Evolutionary conservation across 164 flowering plant genomes (phyloP).

Genomic region (Liriodendron chinense): DNA sequence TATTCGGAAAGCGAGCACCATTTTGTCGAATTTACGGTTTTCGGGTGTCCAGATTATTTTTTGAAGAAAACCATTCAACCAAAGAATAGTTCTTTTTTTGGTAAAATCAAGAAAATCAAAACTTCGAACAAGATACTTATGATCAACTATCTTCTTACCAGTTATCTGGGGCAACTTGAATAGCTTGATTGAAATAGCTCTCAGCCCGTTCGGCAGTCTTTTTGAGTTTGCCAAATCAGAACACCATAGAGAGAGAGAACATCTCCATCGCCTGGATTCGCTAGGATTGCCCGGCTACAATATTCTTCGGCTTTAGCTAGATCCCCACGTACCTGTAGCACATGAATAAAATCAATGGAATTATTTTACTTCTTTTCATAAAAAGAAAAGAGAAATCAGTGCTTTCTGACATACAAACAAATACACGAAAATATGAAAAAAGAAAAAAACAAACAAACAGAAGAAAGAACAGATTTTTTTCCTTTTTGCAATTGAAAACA

Average conservation of each 20-base stretch:
- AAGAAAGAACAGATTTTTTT: no score
- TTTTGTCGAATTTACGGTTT: no score
- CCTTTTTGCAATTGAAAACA: no score
- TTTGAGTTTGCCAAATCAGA: slow-evolving; percentile 65
- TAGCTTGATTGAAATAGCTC: slow-evolving; percentile 74
- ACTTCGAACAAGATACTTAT: background rate
- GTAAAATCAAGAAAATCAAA: background rate
- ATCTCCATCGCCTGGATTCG: slow-evolving; percentile 63
- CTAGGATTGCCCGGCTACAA: slow-evolving; percentile 74
- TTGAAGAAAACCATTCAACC: no score
- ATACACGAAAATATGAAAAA: no score
- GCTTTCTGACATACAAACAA: background rate
- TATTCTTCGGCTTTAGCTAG: slow-evolving; percentile 73
- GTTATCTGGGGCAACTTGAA: slow-evolving; percentile 78
- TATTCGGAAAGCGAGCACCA: no score
- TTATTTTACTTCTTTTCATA: no score
- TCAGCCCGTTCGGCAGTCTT: slow-evolving; percentile 68
- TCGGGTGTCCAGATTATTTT: no score
- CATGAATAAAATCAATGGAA: background rate
- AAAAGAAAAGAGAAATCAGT: background rate
- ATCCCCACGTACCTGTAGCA: slow-evolving; percentile 63
- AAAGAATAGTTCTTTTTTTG: no score
- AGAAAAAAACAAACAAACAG: no score
- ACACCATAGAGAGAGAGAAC: slow-evolving; percentile 67
- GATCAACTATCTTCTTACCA: slow-evolving; percentile 37